Percentiles rank a stretch among this genome's conserved stretches.
These are phyloP conservation scores for Pneumocystis wakefieldiae DNA, from an alignment of 1,139 yeast species.

Conservation along the genomic window DNA sequence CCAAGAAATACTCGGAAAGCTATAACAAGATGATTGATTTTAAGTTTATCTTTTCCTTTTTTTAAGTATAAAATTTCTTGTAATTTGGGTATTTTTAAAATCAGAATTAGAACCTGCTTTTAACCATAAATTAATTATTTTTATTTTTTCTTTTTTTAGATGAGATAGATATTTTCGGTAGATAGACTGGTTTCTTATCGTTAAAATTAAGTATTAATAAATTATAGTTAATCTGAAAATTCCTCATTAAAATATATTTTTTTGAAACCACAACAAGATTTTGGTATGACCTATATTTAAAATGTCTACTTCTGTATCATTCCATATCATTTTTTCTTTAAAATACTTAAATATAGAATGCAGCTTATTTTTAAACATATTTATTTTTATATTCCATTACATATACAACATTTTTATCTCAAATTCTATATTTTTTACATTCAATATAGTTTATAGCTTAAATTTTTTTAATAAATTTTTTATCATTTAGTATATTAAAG, in stretches of 20 bases:
- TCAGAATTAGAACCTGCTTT: background rate
- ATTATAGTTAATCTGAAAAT: background rate
- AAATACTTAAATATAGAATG: conserved; percentile 1
- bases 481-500: background rate
- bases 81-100: background rate
- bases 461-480: background rate
- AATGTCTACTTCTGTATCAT: background rate
- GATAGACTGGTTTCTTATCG: background rate
- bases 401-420: background rate
- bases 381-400: conserved; percentile 6
- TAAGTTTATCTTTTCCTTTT: background rate
- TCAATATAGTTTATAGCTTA: conserved; percentile 3
- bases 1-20: conserved; percentile 5
- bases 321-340: background rate
- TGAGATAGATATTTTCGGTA: background rate
- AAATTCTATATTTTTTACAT: conserved; percentile 5
- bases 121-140: background rate
- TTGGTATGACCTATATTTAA: background rate
- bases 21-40: conserved; percentile 6
- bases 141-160: background rate
- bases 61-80: background rate
- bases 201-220: background rate
- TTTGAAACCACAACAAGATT: background rate
- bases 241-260: background rate
- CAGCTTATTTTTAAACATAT: conserved; percentile 3